Conservation (phyloP, 2,329 filamentous ascomycete genomes). For the Knufia fluminis region DNA sequence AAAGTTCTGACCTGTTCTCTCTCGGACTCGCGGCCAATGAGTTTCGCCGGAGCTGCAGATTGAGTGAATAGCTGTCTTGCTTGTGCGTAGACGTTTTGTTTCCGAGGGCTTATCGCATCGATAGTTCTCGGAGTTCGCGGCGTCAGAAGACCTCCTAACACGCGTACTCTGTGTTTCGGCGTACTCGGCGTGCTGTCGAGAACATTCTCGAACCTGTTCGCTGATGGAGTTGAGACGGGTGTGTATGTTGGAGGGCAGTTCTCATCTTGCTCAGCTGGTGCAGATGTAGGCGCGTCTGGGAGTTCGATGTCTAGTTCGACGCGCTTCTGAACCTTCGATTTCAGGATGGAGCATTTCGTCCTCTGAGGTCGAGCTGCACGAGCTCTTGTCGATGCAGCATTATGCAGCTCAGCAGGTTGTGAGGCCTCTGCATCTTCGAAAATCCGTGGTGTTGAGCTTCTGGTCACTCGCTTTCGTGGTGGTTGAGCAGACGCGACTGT, state of each 20-base stretch:
- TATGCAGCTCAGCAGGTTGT: conserved; percentile 8
- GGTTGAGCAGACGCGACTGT: conserved; percentile 16
- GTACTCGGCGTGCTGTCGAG: conserved; percentile 63
- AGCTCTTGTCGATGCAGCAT: conserved; percentile 25
- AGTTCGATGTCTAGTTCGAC: conserved; percentile 1
- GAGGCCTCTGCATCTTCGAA: conserved; percentile 27
- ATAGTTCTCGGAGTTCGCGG: conserved; percentile 66
- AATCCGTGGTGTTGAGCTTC: conserved; percentile 33
- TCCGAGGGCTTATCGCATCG: conserved; percentile 49
- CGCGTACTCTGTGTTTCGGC: conserved; percentile 73
- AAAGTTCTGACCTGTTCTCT: conserved; percentile 59
- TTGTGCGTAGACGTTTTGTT: conserved; percentile 69
- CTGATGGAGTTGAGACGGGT: conserved; percentile 37
- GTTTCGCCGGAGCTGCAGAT: conserved; percentile 61
- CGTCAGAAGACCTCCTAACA: conserved; percentile 64
- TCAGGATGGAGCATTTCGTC: conserved; percentile 39
- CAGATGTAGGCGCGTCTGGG: conserved; percentile 23
- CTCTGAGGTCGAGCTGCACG: conserved; percentile 31
- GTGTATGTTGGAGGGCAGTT: conserved; percentile 33
- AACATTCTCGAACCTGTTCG: conserved; percentile 69
- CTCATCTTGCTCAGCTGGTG: conserved; percentile 59
- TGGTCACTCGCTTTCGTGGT: conserved; percentile 38
- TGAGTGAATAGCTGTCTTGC: conserved; percentile 81
- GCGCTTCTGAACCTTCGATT: conserved; percentile 26
- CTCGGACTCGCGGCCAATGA: conserved; percentile 69